Conservation (phyloP, 108 stramenopile species). For the Aurantiochytrium sp. region DNA sequence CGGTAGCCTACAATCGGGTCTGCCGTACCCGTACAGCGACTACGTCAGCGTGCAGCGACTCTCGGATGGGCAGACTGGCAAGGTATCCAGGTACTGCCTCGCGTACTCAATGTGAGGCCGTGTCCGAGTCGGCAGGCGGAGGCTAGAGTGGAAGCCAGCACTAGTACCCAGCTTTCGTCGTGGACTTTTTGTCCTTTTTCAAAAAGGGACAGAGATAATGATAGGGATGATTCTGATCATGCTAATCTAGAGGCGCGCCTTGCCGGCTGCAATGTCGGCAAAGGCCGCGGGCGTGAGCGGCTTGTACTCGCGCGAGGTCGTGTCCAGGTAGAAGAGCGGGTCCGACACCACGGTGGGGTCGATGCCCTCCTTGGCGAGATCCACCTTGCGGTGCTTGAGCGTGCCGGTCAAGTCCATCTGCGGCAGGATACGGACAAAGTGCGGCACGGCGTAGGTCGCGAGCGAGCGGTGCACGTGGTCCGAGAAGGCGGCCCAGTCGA, state of each 20-base stretch:
- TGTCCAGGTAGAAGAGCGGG: neutral
- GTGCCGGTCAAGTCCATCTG: slow-evolving; percentile 41
- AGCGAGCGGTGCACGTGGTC: slow-evolving; percentile 15
- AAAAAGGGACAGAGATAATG: too few species aligned
- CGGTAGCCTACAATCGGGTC: neutral
- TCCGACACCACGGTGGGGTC: neutral
- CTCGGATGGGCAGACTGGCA: slow-evolving; percentile 25
- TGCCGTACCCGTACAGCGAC: neutral
- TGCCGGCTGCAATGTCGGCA: neutral
- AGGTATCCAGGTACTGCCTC: slow-evolving; percentile 9
- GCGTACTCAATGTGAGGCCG: neutral
- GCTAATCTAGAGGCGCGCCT: neutral
- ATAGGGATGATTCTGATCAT: too few species aligned
- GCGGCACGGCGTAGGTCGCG: slow-evolving; percentile 44
- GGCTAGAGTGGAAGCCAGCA: too few species aligned
- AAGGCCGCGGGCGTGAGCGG: neutral
- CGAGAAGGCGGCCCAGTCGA: neutral
- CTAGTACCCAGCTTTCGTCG: too few species aligned
- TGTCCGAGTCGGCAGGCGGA: too few species aligned
- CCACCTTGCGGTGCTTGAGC: slow-evolving; percentile 52
- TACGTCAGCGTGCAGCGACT: slow-evolving; percentile 2
- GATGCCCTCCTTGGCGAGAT: slow-evolving; percentile 16
- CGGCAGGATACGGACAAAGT: slow-evolving; percentile 44
- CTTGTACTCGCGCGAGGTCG: neutral
- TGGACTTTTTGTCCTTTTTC: too few species aligned